Evolutionary conservation across 805 yeast genomes (phyloP), one percentile per base, ranked within the genome.

Genomic region (Lachancea cidri): DNA sequence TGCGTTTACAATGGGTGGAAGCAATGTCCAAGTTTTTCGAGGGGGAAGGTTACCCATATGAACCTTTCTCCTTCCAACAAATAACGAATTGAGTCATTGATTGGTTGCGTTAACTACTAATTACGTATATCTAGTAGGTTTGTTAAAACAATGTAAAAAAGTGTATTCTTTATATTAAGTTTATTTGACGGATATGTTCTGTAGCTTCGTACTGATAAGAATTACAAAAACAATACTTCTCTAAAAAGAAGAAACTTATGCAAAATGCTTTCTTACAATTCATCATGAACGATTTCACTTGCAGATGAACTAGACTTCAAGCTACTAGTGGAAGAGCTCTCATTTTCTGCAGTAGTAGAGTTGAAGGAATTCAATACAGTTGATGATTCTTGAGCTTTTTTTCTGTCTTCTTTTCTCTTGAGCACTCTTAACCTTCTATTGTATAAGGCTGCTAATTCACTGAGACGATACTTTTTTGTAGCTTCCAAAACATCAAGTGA

Each of bases 1-100:
- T 83, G 54, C 74, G 89, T 65, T 68, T 83, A 52, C 89, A 83
- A 57, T 83, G 89, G 89, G 88, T 83, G 40, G 89, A 83, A 57
- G 77, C 86, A 29, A 83, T 83, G 89, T 79, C 86, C 34, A 83
- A 83, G 60, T 82, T 79, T 58, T 83, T 83, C 49, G 82, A 79
- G 55, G 89, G 89, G 56, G 87, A 82, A 55, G 89, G 89, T 48
- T 65, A 72, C 36, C 74, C 78, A 7, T 83, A 79, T 55, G 74
- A 73, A 45, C 89, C 89, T 20, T 83, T 80, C 54, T 62, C 69
- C 1, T 79, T 81, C 50, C n/a, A n/a, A n/a, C n/a, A n/a, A n/a
- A n/a, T n/a, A n/a, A n/a, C n/a, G n/a, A n/a, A n/a, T n/a, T n/a
- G n/a, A n/a, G n/a, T n/a, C n/a, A n/a, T n/a, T n/a, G n/a, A n/a